phyloP scores from a whole-genome alignment of 495 filamentous ascomycete genomes.

The Penicillium pancosmium region DNA sequence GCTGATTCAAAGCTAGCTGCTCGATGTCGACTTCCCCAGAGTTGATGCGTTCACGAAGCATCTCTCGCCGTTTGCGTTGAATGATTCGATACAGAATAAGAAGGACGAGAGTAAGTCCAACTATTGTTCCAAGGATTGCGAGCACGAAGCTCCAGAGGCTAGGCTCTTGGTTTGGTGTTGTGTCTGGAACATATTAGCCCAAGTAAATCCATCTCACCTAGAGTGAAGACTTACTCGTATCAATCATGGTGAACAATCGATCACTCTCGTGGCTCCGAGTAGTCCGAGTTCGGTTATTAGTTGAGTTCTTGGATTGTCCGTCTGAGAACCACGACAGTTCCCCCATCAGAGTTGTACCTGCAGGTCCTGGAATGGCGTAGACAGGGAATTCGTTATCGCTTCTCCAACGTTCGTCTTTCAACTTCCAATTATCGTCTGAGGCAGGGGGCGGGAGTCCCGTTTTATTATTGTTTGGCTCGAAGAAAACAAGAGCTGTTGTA shows the following conservation, averaged over 20 bases:
- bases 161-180: slow-evolving; percentile 44
- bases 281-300: neutral
- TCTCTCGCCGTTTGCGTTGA: slow-evolving; percentile 64
- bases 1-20: slow-evolving; percentile 71
- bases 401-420: slow-evolving; percentile 70
- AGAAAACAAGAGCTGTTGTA: slow-evolving; percentile 74
- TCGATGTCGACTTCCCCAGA: slow-evolving; percentile 81
- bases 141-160: slow-evolving; percentile 84
- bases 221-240: slow-evolving; percentile 50
- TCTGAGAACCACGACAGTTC: slow-evolving; percentile 77
- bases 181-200: slow-evolving; percentile 16
- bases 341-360: slow-evolving; percentile 68
- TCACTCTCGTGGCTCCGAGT: slow-evolving; percentile 50
- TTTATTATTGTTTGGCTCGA: slow-evolving; percentile 58
- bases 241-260: slow-evolving; percentile 65
- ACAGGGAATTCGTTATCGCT: slow-evolving; percentile 67
- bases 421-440: slow-evolving; percentile 62
- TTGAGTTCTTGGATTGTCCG: slow-evolving; percentile 52
- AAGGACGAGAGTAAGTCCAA: slow-evolving; percentile 63
- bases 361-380: slow-evolving; percentile 75
- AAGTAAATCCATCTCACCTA: neutral
- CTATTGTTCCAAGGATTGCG: slow-evolving; percentile 74
- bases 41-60: slow-evolving; percentile 67
- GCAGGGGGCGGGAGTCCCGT: slow-evolving; percentile 61
- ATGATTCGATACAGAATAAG: slow-evolving; percentile 74